Base-by-base conservation (phyloP, 1,284 basidiomycete genomes). In the Porodaedalea pini region DNA sequence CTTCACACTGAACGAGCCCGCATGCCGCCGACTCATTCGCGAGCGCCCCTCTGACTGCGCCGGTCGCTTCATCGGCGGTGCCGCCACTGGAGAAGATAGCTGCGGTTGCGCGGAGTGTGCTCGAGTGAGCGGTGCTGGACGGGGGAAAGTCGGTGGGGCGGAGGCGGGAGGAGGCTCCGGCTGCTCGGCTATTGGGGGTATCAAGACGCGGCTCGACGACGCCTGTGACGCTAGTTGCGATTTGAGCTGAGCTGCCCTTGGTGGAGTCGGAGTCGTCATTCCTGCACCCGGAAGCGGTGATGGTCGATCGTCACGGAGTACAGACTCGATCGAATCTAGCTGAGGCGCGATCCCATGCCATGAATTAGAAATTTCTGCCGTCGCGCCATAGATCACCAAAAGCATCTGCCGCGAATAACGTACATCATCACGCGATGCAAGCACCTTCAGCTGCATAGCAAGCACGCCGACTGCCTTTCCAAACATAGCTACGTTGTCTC, bases 1-100 rank as follows among this genome's bases (percentile, higher is more conserved):
- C 67, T 92, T 90, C 34, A 81, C 87, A 63, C 92, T 94, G 75
- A 96, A 97, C 0, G 93, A 96, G 4, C 94, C 94, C 1, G 90
- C 94, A 69, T 96, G 91, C 21, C 94, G 79, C n/a, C 93, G 81
- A 61, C 79, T 80, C 64, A 78, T 82, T 56, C 72, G 71, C 45
- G 67, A 63, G 58, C 72, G 60, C 3, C 48, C 52, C 34, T 61
- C 57, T n/a, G 57, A 52, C 10, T 43, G 40, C 5, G 45, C 21
- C 7, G 60, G 49, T 29, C 57, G 41, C 52, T 23, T 51, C 57
- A 56, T 59, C 25, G 48, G 19, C 8, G 47, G 34, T n/a, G 43
- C 40, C 64, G 57, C 21, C 68, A 64, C 3, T 62, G 51, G 31
- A 67, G 61, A 8, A 65, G 57, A 40, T 56, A 69, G 63, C 39